Percentiles rank a stretch among this genome's conserved stretches.
These are phyloP conservation scores for Mycena venus DNA, from an alignment of 768 basidiomycete species.

Conservation along the genomic window DNA sequence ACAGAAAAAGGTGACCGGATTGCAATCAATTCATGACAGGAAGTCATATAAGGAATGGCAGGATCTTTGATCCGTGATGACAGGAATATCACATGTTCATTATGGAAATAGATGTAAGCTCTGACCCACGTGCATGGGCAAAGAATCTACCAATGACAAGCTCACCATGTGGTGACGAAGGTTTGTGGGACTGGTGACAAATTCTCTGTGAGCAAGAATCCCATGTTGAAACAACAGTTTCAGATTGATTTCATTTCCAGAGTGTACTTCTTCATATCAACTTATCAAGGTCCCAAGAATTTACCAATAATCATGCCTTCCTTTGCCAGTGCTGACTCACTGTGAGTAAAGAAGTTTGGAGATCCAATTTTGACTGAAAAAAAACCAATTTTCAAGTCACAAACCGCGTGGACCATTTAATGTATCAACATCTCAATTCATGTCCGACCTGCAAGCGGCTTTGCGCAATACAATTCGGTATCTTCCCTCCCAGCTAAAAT, in stretches of 20 bases:
- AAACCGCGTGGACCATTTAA: not conserved
- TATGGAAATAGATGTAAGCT: too few species aligned
- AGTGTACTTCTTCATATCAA: not conserved
- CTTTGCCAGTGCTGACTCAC: not conserved
- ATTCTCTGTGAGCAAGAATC: slow-evolving; percentile 5
- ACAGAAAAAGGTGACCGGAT: too few species aligned
- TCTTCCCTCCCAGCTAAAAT: not conserved
- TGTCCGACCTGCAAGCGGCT: slow-evolving; percentile 1
- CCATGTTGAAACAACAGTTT: not conserved
- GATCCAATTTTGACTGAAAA: not conserved
- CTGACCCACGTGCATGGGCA: too few species aligned
- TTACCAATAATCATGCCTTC: not conserved
- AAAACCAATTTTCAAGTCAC: not conserved
- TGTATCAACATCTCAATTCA: slow-evolving; percentile 14
- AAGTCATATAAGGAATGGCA: too few species aligned
- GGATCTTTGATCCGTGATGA: too few species aligned
- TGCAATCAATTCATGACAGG: too few species aligned
- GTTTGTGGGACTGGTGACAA: not conserved
- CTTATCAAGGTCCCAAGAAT: not conserved
- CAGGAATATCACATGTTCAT: too few species aligned
- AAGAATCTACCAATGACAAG: too few species aligned
- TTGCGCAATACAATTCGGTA: not conserved
- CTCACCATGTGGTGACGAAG: not conserved
- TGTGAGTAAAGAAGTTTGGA: not conserved
- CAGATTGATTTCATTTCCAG: slow-evolving; percentile 14